Evolutionary conservation across 805 yeast genomes (phyloP).

Genomic region (Lipomyces starkeyi): DNA sequence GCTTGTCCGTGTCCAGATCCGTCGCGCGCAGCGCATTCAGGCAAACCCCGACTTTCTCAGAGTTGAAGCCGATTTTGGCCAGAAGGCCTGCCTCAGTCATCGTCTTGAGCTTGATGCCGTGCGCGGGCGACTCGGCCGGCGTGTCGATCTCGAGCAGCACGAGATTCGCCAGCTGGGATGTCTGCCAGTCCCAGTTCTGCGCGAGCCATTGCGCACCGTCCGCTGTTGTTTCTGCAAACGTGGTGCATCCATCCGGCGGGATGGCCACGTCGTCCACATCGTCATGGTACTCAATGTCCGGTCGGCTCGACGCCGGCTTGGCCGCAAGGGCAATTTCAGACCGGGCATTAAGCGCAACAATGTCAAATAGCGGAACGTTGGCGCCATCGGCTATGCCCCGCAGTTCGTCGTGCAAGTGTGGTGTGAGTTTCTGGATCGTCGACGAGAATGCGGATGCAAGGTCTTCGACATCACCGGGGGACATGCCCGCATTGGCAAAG

Average conservation of each 20-base stretch:
- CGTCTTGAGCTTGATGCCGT: constrained; percentile 40
- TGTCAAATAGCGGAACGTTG: constrained; percentile 45
- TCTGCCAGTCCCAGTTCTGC: constrained; percentile 55
- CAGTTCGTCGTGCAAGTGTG: constrained; percentile 48
- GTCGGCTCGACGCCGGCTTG: constrained; percentile 34
- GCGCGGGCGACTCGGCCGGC: constrained; percentile 20
- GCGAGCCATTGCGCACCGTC: constrained; percentile 42
- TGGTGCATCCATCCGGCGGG: constrained; percentile 52
- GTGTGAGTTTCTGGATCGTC: constrained; percentile 41
- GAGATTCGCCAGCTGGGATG: constrained; percentile 42
- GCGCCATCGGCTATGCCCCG: constrained; percentile 51
- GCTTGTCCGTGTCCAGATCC: constrained; percentile 43
- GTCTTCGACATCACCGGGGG: constrained; percentile 46
- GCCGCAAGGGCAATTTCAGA: constrained; percentile 49
- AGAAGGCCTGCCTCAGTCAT: constrained; percentile 49
- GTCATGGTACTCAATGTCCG: constrained; percentile 6
- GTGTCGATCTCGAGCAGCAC: constrained; percentile 43
- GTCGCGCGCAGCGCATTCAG: constrained; percentile 47
- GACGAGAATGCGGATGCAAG: constrained; percentile 45
- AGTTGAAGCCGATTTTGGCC: constrained; percentile 48
- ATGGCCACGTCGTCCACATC: constrained; percentile 18
- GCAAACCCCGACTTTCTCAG: constrained; percentile 46
- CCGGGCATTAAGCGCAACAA: constrained; percentile 50
- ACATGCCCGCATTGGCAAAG: constrained; percentile 41
- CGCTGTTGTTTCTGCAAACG: constrained; percentile 41